phyloP scores from a whole-genome alignment of 805 yeast genomes.

The Ogataea trehalophila region DNA sequence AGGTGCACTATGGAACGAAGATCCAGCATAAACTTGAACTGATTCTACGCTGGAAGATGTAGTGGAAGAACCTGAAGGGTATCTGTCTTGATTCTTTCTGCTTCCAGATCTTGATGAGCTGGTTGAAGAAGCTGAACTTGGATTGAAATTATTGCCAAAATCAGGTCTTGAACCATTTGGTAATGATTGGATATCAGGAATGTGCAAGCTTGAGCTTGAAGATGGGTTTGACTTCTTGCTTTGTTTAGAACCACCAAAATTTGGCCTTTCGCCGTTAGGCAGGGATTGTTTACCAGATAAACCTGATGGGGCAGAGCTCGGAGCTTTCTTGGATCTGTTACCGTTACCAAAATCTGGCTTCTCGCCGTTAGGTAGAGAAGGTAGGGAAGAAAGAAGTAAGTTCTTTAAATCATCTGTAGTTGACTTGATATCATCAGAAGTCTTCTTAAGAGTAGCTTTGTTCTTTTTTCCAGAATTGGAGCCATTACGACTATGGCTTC shows the following conservation, averaged over 20 bases:
- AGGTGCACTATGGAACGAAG: constrained; percentile 53
- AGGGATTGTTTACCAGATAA: background rate
- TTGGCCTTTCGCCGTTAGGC: constrained; percentile 4
- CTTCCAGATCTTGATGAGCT: constrained; percentile 12
- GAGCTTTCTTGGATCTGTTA: background rate
- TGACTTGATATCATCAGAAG: constrained; percentile 16
- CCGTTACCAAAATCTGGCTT: constrained; percentile 17
- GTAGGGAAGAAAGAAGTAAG: constrained; percentile 14
- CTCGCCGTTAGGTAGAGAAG: constrained; percentile 19
- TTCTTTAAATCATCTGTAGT: constrained; percentile 20
- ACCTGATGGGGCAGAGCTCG: constrained; percentile 2
- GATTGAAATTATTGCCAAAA: constrained; percentile 9
- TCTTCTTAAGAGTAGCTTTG: constrained; percentile 13
- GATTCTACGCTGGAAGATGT: constrained; percentile 9
- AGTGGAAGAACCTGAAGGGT: constrained; percentile 7
- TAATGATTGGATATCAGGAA: constrained; percentile 9
- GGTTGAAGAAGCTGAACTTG: constrained; percentile 4
- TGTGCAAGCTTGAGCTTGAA: background rate
- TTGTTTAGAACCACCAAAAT: constrained; percentile 5
- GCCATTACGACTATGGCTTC: constrained; percentile 10
- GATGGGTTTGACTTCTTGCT: constrained; percentile 3
- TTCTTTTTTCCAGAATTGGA: constrained; percentile 13
- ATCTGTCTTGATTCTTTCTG: constrained; percentile 7
- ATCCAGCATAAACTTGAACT: constrained; percentile 43
- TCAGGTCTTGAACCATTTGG: constrained; percentile 17